phyloP scores from a whole-genome alignment of 108 stramenopile species.

The Hondaea fermentalgiana region DNA sequence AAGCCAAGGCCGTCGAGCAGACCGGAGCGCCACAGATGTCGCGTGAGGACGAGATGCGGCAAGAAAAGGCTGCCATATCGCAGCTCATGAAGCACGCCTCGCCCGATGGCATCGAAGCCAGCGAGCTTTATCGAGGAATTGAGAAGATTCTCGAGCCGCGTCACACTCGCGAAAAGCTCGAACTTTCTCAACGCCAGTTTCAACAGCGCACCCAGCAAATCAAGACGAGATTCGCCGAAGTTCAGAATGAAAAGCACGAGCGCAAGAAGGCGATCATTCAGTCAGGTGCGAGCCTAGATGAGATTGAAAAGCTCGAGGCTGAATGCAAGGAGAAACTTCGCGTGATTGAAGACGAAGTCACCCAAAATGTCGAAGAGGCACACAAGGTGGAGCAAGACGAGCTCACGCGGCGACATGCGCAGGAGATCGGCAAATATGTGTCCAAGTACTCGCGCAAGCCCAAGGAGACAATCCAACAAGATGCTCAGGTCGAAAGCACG shows the following conservation, averaged over 20 bases:
- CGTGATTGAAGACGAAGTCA: background rate
- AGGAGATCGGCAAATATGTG: background rate
- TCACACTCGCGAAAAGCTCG: background rate
- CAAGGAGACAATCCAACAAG: background rate
- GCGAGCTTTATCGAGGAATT: background rate
- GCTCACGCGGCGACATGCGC: background rate
- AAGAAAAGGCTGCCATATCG: background rate
- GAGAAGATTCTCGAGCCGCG: slow-evolving; percentile 15
- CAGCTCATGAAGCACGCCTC: background rate
- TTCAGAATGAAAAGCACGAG: background rate
- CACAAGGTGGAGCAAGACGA: background rate
- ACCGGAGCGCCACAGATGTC: background rate
- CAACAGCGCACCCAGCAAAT: background rate
- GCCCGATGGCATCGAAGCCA: background rate
- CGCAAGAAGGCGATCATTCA: background rate
- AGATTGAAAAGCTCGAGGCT: background rate
- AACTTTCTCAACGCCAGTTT: background rate
- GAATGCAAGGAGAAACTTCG: background rate
- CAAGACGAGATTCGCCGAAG: background rate
- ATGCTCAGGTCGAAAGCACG: background rate
- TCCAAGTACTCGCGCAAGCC: background rate
- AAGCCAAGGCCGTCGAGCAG: background rate
- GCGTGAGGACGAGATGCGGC: background rate
- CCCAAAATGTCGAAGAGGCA: background rate
- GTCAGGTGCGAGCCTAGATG: background rate